Base-by-base conservation (phyloP, 129 eudicot species). In the Ambrosia artemisiifolia region DNA sequence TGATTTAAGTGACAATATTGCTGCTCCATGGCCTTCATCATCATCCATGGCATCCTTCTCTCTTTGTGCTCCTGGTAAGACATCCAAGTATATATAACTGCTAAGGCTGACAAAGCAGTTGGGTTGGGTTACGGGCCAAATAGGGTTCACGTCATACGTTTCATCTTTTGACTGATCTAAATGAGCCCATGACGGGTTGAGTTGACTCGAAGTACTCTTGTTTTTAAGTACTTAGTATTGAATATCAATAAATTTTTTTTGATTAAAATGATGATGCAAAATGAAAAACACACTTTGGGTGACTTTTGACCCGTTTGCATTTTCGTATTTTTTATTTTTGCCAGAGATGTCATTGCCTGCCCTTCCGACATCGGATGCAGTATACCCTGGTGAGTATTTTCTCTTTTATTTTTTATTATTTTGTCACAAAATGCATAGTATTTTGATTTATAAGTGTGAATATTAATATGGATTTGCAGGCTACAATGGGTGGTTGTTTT, bases 1-100 rank as follows among this genome's bases (percentile, higher is more conserved):
- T 62, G 98, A 94, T 82, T 84, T 94, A 81, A 85, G 71, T 54
- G 96, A 94, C 84, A 94, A 90, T 77, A 94, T 90, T 85, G 98
- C 81, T 74, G 98, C 98, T 67, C 98, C 98, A 50, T 94, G 98
- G 98, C 98, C 98, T 73, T 80, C 84, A 18, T 94, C 96, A 28
- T 81, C 98, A 19, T 89, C 98, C 32, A 48, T 86, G 65, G 67
- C 98, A 47, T 84, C 96, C 67, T 76, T 87, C 24, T 89, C 98
- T 67, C 90, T 94, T 61, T 94, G 98, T 78, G 98, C 96, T 83
- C 95, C 96, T 73, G 96, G 91, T 92, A 89, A 40, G 28, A 63
- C 18, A 30, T 35, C 30, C 13, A 34, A 18, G 11, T 17, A 51
- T 50, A 16, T 32, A 17, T 55, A 69, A 33, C 48, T 16, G 16